Conservation (phyloP, 2,329 filamentous ascomycete genomes). For the Arthroderma uncinatum region DNA sequence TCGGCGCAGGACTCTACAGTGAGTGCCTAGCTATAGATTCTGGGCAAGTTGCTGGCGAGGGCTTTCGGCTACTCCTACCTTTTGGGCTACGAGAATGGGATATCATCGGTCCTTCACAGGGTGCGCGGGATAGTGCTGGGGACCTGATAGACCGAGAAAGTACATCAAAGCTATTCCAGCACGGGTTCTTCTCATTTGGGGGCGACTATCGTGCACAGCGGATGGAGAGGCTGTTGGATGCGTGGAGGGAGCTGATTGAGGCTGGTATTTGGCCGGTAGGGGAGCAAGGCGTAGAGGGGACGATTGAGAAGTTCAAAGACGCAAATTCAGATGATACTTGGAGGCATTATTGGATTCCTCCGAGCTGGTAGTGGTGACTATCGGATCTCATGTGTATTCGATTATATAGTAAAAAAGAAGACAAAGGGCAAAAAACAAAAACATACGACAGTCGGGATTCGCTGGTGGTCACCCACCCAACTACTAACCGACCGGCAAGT, state of each 20-base stretch:
- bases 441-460: slow-evolving; percentile 38
- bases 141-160: no score
- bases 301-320: neutral
- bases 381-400: no score
- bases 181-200: no score
- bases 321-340: neutral
- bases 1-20: neutral
- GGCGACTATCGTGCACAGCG: no score
- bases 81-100: neutral
- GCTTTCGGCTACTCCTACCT: neutral
- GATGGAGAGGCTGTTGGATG: no score
- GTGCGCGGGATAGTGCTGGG: no score
- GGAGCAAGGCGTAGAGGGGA: neutral
- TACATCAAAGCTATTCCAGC: no score
- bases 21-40: no score
- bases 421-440: slow-evolving; percentile 8
- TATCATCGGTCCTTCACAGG: no score
- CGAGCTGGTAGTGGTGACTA: neutral
- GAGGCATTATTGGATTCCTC: neutral
- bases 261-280: neutral
- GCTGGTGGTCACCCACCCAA: slow-evolving; percentile 40
- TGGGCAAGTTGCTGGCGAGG: neutral
- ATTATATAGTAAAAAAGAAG: no score
- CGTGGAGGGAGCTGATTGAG: no score
- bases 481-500: slow-evolving; percentile 39